A percentile compares a stretch with the other conserved stretches of the same genome.
phyloP scores from a whole-genome alignment of 2,329 filamentous ascomycete genomes.

The Botrytis galanthina region DNA sequence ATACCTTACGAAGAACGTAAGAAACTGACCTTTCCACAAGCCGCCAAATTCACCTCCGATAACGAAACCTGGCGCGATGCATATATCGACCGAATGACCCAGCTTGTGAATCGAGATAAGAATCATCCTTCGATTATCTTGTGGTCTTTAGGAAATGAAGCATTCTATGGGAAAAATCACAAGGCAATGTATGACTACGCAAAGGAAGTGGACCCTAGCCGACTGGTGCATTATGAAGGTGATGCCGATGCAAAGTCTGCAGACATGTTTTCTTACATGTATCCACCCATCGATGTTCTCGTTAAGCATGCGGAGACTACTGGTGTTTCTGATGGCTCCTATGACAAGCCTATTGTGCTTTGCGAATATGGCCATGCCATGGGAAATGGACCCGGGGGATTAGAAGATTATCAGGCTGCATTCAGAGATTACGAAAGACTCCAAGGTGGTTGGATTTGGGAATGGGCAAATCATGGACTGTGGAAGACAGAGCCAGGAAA shows the following conservation, averaged over 20 bases:
- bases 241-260: constrained; percentile 50
- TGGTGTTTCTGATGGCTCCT: constrained; percentile 45
- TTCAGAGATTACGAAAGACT: constrained; percentile 45
- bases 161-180: constrained; percentile 69
- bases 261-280: constrained; percentile 58
- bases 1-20: constrained; percentile 61
- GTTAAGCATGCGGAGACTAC: constrained; percentile 39
- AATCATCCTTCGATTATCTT: constrained; percentile 69
- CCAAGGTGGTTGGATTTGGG: constrained; percentile 54
- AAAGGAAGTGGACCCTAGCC: constrained; percentile 48
- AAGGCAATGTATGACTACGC: constrained; percentile 62
- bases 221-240: constrained; percentile 57
- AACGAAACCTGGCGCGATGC: constrained; percentile 60
- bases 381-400: constrained; percentile 70
- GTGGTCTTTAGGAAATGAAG: constrained; percentile 73
- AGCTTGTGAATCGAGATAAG: constrained; percentile 66
- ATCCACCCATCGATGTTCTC: constrained; percentile 48
- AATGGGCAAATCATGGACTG: constrained; percentile 63
- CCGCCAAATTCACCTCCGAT: constrained; percentile 58
- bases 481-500: constrained; percentile 44
- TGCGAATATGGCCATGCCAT: constrained; percentile 64
- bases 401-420: constrained; percentile 65
- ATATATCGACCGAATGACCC: constrained; percentile 65
- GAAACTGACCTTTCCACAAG: constrained; percentile 51
- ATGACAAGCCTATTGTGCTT: constrained; percentile 55